Percentiles rank a stretch among this genome's conserved stretches.
Evolutionary conservation across 2,329 filamentous ascomycete species (phyloP).

Genomic region (Capronia americana): DNA sequence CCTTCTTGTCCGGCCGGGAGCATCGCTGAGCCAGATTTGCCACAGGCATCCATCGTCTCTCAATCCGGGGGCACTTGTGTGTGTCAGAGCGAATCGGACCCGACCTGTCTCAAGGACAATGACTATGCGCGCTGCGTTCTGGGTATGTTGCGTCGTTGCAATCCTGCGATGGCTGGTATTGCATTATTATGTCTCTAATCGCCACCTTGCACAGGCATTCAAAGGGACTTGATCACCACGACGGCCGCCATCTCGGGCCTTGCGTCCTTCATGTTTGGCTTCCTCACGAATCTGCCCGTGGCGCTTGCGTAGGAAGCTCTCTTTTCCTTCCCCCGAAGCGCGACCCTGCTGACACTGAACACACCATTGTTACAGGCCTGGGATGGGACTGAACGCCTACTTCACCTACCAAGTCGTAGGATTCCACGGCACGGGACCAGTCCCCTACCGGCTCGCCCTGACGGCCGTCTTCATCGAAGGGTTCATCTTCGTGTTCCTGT

Average conservation of each 20-base stretch:
- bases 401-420: conserved; percentile 81
- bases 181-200: conserved; percentile 46
- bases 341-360: not conserved
- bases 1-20: too few species aligned
- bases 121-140: conserved; percentile 3
- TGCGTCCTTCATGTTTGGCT: conserved; percentile 80
- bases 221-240: conserved; percentile 80
- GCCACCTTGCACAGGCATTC: conserved; percentile 60
- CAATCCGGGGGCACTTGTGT: conserved; percentile 78
- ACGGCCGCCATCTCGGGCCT: conserved; percentile 83
- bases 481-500: conserved; percentile 80
- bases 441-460: conserved; percentile 76
- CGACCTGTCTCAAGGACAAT: conserved; percentile 55
- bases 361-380: conserved; percentile 53
- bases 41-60: conserved; percentile 62
- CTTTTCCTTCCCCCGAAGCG: not conserved
- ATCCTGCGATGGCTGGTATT: not conserved
- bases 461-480: conserved; percentile 90
- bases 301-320: conserved; percentile 58
- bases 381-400: conserved; percentile 61
- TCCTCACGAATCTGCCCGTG: conserved; percentile 80
- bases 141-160: not conserved
- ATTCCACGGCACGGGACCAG: conserved; percentile 72
- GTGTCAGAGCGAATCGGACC: conserved; percentile 58
- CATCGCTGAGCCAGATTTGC: not conserved